These are phyloP conservation scores for Microcera coccophila DNA, from an alignment of 2,329 filamentous ascomycete species.

Conservation along the genomic window DNA sequence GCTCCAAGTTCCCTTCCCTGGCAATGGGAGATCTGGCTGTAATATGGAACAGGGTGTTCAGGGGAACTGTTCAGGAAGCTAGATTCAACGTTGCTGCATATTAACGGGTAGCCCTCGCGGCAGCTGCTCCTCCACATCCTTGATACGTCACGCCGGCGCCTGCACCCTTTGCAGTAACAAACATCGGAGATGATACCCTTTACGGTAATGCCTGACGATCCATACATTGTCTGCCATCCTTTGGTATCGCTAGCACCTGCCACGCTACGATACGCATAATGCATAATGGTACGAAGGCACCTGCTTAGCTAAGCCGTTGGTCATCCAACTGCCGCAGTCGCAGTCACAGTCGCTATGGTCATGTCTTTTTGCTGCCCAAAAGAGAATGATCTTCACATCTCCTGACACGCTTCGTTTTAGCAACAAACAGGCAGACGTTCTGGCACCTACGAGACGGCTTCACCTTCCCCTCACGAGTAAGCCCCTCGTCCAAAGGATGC, in stretches of 20 bases:
- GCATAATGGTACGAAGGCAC: background rate
- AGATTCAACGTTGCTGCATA: conserved; percentile 3
- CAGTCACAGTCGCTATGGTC: background rate
- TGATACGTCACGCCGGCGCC: conserved; percentile 3
- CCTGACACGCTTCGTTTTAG: background rate
- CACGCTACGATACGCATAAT: conserved; percentile 3
- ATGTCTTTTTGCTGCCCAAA: background rate
- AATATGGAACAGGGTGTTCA: conserved; percentile 16
- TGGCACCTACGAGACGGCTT: background rate
- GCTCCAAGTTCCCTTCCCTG: too few species aligned
- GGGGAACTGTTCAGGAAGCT: conserved; percentile 5
- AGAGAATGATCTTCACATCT: background rate
- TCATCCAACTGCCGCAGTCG: background rate
- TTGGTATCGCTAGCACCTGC: conserved; percentile 1
- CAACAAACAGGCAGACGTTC: background rate
- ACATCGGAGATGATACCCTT: conserved; percentile 9
- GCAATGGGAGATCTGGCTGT: too few species aligned
- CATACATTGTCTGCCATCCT: background rate
- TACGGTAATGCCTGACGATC: conserved; percentile 11
- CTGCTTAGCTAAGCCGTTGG: background rate
- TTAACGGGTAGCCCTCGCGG: background rate
- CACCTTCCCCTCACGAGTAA: too few species aligned
- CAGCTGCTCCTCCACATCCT: too few species aligned
- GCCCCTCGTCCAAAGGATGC: too few species aligned
- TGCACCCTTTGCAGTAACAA: conserved; percentile 1